Conservation (phyloP, 2,329 filamentous ascomycete genomes). For the Polytolypa hystricis region DNA sequence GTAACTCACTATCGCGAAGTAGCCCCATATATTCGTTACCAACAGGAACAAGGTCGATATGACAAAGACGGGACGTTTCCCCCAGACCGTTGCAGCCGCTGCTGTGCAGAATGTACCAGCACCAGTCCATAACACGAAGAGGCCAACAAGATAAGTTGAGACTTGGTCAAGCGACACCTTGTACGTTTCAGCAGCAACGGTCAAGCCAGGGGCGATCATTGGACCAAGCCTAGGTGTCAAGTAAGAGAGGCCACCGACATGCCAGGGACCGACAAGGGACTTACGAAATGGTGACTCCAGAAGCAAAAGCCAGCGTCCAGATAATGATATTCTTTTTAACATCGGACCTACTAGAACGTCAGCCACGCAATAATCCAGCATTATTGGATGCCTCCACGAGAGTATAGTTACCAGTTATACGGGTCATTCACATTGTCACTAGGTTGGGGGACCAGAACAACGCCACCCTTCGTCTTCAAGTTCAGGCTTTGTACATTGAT, state of each 20-base stretch:
- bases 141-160: conserved; percentile 22
- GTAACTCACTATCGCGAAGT: conserved; percentile 22
- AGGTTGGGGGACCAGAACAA: conserved; percentile 13
- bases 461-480: conserved; percentile 24
- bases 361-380: too few relatives aligned
- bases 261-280: too few relatives aligned
- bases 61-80: conserved; percentile 28
- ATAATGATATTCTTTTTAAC: conserved; percentile 18
- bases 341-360: conserved; percentile 11
- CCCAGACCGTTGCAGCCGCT: conserved; percentile 26
- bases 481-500: conserved; percentile 7
- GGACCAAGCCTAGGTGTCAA: conserved; percentile 24
- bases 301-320: conserved; percentile 16
- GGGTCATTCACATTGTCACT: conserved; percentile 12
- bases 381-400: too few relatives aligned
- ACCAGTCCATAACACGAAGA: conserved; percentile 32
- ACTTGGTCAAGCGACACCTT: conserved; percentile 27
- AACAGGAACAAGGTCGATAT: conserved; percentile 27
- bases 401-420: conserved; percentile 19
- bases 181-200: conserved; percentile 25
- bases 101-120: conserved; percentile 33
- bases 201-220: conserved; percentile 31
- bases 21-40: conserved; percentile 30
- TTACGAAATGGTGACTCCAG: conserved; percentile 19
- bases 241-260: too few relatives aligned